These are phyloP conservation scores for Geranomyces michiganensis DNA, from an alignment of 192 early-diverging fungal genomes.

Conservation along the genomic window DNA sequence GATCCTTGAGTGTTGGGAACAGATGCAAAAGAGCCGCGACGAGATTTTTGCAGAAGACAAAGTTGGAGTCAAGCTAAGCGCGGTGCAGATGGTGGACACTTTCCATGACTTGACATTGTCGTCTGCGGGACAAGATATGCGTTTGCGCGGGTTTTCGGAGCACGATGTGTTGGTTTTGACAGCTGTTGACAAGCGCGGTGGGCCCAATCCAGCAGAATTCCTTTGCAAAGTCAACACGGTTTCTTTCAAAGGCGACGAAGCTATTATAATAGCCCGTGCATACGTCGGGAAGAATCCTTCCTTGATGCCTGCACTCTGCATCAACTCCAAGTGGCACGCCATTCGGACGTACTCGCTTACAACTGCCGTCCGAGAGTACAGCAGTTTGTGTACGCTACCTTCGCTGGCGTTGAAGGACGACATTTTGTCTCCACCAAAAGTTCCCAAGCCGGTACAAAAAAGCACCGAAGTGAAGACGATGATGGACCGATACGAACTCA, in stretches of 20 bases:
- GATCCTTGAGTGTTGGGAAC: constrained; percentile 83
- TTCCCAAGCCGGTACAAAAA: constrained; percentile 26
- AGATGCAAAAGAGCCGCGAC: constrained; percentile 73
- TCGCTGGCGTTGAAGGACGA: constrained; percentile 61
- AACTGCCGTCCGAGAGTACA: constrained; percentile 82
- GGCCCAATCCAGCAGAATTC: constrained; percentile 38
- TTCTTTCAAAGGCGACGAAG: constrained; percentile 43
- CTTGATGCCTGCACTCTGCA: constrained; percentile 32
- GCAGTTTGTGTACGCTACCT: constrained; percentile 68
- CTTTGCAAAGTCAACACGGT: constrained; percentile 61
- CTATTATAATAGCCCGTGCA: constrained; percentile 50
- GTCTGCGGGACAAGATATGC: constrained; percentile 43
- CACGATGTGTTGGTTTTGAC: constrained; percentile 71
- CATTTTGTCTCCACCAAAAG: constrained; percentile 62
- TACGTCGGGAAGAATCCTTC: constrained; percentile 49
- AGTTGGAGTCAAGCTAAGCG: constrained; percentile 42
- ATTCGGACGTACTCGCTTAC: constrained; percentile 66
- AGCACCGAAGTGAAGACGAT: constrained; percentile 40
- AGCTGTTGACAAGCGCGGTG: not conserved
- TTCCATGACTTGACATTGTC: constrained; percentile 72
- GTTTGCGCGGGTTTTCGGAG: constrained; percentile 42
- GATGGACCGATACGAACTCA: constrained; percentile 73
- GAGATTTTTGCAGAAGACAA: constrained; percentile 57
- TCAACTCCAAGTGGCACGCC: constrained; percentile 40
- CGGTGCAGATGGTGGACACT: constrained; percentile 64